Evolutionary conservation across 2,329 filamentous ascomycete species (phyloP).

Genomic region (Calonectria pseudoreteaudii): DNA sequence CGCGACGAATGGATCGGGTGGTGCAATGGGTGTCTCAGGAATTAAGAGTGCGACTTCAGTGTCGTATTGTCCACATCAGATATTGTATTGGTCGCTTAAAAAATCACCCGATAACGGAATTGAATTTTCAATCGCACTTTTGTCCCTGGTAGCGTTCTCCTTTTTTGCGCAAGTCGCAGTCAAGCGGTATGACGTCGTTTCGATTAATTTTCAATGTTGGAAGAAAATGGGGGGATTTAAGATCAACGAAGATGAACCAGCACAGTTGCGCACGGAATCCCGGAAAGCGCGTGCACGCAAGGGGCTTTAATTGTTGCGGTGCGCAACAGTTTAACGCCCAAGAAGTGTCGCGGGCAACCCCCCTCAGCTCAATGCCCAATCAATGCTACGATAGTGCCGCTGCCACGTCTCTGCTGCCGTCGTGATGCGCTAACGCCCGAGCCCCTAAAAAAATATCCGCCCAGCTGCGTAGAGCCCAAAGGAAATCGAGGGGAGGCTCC

Average conservation of each 20-base stretch:
- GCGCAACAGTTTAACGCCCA: neutral
- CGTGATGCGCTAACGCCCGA: conserved; percentile 9
- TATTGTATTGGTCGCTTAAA: neutral
- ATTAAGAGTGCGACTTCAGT: neutral
- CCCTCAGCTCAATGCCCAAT: conserved; percentile 21
- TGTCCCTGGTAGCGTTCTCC: neutral
- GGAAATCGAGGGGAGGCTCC: conserved; percentile 13
- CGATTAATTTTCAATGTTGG: neutral
- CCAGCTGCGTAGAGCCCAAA: conserved; percentile 6
- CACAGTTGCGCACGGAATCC: neutral
- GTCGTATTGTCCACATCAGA: neutral
- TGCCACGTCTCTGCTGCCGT: conserved; percentile 39
- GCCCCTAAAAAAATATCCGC: neutral
- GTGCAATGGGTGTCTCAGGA: neutral
- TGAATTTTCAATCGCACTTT: neutral
- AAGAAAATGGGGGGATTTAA: neutral
- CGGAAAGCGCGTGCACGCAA: neutral
- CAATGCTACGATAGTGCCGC: conserved; percentile 27
- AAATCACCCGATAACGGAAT: neutral
- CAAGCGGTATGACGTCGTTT: conserved; percentile 6
- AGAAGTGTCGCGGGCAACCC: neutral
- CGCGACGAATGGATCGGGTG: neutral
- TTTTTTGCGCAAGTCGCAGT: conserved; percentile 5
- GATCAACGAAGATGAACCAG: neutral
- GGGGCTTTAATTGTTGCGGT: conserved; percentile 10